Evolutionary conservation across 2,329 filamentous ascomycete species (phyloP).

Genomic region (Pseudogymnoascus sp.): DNA sequence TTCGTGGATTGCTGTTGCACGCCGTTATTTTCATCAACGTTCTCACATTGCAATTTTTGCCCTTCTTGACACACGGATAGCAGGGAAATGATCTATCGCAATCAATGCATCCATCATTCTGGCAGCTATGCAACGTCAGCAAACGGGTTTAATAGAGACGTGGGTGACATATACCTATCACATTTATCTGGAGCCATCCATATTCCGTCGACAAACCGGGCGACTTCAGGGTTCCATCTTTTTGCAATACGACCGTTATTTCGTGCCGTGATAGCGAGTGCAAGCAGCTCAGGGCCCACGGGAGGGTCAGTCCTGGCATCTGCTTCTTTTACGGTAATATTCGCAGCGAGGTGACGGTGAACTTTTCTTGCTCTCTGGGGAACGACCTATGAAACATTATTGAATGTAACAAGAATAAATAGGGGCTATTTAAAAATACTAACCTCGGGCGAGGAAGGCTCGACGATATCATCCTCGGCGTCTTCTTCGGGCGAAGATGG

Average conservation of each 20-base stretch:
- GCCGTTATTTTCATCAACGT: background rate
- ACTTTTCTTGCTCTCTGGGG: background rate
- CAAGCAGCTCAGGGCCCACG: background rate
- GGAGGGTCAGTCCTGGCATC: background rate
- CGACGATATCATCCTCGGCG: background rate
- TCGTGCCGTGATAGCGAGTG: background rate
- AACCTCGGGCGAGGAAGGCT: background rate
- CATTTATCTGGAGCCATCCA: slow-evolving; percentile 8
- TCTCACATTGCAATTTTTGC: background rate
- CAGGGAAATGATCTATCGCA: slow-evolving; percentile 3
- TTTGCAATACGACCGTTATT: background rate
- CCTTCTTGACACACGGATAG: background rate
- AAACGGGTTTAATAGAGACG: background rate
- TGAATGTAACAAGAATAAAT: background rate
- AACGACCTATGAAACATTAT: background rate
- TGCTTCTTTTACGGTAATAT: slow-evolving; percentile 8
- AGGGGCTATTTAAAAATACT: background rate
- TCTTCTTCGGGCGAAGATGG: background rate
- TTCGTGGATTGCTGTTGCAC: slow-evolving; percentile 1
- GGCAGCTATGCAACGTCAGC: background rate
- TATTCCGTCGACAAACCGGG: slow-evolving; percentile 1
- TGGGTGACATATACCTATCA: slow-evolving; percentile 5
- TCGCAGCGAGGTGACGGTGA: background rate
- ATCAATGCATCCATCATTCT: background rate
- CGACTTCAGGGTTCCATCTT: background rate